Evolutionary conservation across 108 stramenopile species (phyloP).

Genomic region (Pseudonitzschia multiseries): DNA sequence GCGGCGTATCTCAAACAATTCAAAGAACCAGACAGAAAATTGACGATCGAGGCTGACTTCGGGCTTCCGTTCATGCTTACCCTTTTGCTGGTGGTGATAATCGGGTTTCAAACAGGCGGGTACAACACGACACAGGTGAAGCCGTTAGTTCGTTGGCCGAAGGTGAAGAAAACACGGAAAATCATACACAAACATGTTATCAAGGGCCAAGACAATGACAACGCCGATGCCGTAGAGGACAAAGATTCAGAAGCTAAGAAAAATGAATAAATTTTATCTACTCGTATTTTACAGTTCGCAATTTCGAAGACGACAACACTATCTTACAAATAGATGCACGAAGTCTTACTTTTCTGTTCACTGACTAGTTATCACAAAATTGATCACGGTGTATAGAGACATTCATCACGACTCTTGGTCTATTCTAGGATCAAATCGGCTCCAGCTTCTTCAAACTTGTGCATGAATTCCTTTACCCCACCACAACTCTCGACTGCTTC

Average conservation of each 20-base stretch:
- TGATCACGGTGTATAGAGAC: background rate
- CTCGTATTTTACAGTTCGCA: background rate
- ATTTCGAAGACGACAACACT: background rate
- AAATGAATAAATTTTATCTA: conserved; percentile 10
- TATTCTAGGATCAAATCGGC: conserved; percentile 63
- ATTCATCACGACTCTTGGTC: background rate
- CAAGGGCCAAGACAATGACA: conserved; percentile 17
- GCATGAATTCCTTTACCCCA: conserved; percentile 72
- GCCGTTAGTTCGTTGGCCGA: conserved; percentile 51
- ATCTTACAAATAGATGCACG: background rate
- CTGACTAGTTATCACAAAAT: background rate
- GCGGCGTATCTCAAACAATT: conserved; percentile 41
- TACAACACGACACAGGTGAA: conserved; percentile 31
- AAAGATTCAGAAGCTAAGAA: conserved; percentile 22
- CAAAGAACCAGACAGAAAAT: conserved; percentile 13
- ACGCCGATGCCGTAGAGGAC: background rate
- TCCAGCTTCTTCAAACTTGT: conserved; percentile 68
- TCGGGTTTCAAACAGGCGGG: conserved; percentile 66
- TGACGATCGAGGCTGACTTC: conserved; percentile 64
- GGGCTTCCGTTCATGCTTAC: conserved; percentile 54
- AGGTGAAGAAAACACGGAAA: conserved; percentile 45
- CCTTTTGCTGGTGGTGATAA: conserved; percentile 46
- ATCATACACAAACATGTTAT: conserved; percentile 42
- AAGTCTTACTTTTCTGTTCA: background rate
- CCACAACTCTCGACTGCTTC: conserved; percentile 70